A percentile compares a stretch with the other conserved stretches of the same genome.
Conservation (phyloP, 2,329 filamentous ascomycete genomes). For the Neopestalotiopsis sp. region DNA sequence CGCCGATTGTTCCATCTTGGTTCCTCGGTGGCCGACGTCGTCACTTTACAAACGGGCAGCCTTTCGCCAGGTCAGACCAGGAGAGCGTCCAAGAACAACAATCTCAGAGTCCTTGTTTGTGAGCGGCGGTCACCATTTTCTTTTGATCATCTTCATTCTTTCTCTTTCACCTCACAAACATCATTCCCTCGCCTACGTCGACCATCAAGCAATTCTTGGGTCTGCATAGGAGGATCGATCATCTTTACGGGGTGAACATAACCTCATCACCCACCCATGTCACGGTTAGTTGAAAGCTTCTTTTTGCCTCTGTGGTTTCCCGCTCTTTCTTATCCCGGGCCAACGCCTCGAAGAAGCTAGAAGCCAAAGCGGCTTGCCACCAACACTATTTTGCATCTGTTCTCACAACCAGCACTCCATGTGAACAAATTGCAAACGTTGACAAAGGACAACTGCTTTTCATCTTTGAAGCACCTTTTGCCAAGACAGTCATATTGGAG, state of each 20-base stretch:
- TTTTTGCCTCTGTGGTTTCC: neutral
- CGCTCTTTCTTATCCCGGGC: neutral
- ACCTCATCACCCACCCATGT: neutral
- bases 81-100: neutral
- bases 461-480: neutral
- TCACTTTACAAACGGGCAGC: neutral
- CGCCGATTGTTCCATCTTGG: neutral
- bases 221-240: too few species aligned
- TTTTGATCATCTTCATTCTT: neutral
- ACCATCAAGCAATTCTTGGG: neutral
- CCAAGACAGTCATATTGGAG: neutral
- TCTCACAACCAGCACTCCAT: neutral
- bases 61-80: neutral
- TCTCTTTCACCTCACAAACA: neutral
- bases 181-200: neutral
- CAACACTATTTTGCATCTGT: neutral
- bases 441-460: neutral
- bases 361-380: too few species aligned
- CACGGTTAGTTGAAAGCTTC: neutral
- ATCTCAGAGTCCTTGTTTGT: neutral
- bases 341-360: neutral
- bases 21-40: neutral
- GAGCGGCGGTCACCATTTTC: neutral
- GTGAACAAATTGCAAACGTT: neutral
- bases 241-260: neutral